Percentiles rank a stretch among this genome's conserved stretches.
phyloP scores from a whole-genome alignment of 2,329 filamentous ascomycete species.

The Ciborinia camelliae region DNA sequence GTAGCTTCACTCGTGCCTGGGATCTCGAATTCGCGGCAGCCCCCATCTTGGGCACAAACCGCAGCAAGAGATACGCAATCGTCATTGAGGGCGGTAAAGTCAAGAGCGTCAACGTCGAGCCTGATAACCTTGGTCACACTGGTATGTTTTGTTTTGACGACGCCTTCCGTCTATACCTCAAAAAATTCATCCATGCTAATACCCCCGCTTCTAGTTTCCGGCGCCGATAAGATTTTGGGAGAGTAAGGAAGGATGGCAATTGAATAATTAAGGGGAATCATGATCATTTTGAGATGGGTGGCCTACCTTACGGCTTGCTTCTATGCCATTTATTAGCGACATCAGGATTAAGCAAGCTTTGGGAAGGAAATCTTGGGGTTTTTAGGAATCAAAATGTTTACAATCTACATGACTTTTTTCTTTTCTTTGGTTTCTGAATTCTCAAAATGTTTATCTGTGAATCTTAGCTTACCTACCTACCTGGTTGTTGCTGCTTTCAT shows the following conservation, averaged over 20 bases:
- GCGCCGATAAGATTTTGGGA: conserved; percentile 33
- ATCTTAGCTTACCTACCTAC: too few relatives aligned
- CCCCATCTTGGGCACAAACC: conserved; percentile 74
- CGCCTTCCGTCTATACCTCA: not conserved
- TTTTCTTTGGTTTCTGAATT: too few relatives aligned
- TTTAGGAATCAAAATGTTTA: too few relatives aligned
- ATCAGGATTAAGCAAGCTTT: not conserved
- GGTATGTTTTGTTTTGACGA: conserved; percentile 10
- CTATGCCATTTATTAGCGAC: conserved; percentile 2
- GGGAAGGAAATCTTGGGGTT: not conserved
- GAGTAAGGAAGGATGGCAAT: conserved; percentile 22
- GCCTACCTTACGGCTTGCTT: too few relatives aligned
- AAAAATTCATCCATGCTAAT: conserved; percentile 12
- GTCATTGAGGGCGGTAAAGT: conserved; percentile 82
- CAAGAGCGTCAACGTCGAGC: conserved; percentile 77
- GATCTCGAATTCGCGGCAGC: conserved; percentile 78
- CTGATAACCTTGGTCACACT: conserved; percentile 78
- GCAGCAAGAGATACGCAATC: conserved; percentile 85
- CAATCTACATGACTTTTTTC: too few relatives aligned
- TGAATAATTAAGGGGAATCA: not conserved
- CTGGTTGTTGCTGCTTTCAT: too few relatives aligned
- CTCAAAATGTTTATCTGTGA: too few relatives aligned
- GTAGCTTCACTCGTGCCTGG: conserved; percentile 76
- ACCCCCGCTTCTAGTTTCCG: conserved; percentile 35
- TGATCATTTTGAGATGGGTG: too few relatives aligned